Evolutionary conservation across 176 grass and related monocot genomes (phyloP), one percentile per base, ranked within the genome.

Genomic region (Saccharum officinarum): DNA sequence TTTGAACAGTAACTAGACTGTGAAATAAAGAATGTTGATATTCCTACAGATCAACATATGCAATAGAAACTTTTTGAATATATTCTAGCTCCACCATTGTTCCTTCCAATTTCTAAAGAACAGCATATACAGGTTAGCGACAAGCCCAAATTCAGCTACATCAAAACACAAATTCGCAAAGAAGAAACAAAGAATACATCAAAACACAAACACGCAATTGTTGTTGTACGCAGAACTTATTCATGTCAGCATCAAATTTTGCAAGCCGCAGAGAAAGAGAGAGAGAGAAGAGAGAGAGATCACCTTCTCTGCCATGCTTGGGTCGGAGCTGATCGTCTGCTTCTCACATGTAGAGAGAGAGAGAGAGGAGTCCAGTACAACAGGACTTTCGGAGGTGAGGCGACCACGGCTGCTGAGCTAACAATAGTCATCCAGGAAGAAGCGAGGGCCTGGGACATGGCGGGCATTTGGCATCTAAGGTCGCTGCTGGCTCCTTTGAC

Each of bases 271-370:
- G 20, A 78, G 37, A 76, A 1, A 39, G 8, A 40, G 22, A 85
- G 34, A 42, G 10, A 69, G 60, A 55, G 10, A 13, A 76, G 20
- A 40, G 76, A 34, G 77, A 63, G 70, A 7, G 44, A 14, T 54
- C 18, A 90, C 88, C 65, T 82, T 78, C 72, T 82, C 88, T 2
- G 78, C 83, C 88, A 85, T 85, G 41, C 4, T 71, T 18, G 15
- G 7, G 7, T 33, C 11, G n/a, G 54, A 49, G 1, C 4, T 47
- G 11, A 17, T 64, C 59, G 28, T 47, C 57, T 22, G 55, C 16
- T 54, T 67, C 16, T 80, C 74, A 85, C 87, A 89, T 81, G 64
- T 0, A 44, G 37, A 71, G 4, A 37, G 30, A 12, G 78, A 15
- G 14, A 40, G 42, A 50, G 52, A 47, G 54, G 44, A 46, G 44